Evolutionary conservation across 2,329 filamentous ascomycete genomes (phyloP).

Genomic region (Dactylellina leptospora): DNA sequence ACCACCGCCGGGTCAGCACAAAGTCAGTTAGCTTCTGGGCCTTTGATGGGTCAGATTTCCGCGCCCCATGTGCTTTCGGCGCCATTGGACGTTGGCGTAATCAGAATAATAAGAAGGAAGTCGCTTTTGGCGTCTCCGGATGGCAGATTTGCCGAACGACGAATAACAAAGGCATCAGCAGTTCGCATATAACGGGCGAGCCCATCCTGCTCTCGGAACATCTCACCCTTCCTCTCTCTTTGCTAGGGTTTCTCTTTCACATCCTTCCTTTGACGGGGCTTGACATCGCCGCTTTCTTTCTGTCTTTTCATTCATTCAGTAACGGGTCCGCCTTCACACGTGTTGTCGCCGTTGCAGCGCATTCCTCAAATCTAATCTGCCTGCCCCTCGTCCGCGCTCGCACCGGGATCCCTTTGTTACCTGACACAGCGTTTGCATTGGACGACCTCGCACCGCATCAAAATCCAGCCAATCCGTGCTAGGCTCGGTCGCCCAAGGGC

Average conservation of each 20-base stretch:
- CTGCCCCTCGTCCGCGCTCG: conserved; percentile 6
- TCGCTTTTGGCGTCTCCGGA: conserved; percentile 39
- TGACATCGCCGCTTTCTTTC: neutral
- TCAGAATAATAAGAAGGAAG: conserved; percentile 1
- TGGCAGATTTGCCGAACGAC: conserved; percentile 41
- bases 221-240: neutral
- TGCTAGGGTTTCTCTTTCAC: neutral
- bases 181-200: conserved; percentile 6
- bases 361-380: neutral
- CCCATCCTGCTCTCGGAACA: conserved; percentile 5
- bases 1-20: no score
- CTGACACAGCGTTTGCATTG: neutral
- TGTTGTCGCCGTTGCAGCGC: neutral
- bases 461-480: no score
- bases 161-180: conserved; percentile 6
- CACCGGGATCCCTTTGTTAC: neutral
- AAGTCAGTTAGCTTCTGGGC: no score
- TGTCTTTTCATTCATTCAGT: neutral
- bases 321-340: neutral
- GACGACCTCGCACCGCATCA: no score
- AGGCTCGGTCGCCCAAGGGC: neutral
- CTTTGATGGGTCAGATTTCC: conserved; percentile 11
- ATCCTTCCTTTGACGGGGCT: no score
- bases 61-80: conserved; percentile 16
- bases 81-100: conserved; percentile 36